Conservation (phyloP, 805 yeast genomes). For the Ogataea allantospora region DNA sequence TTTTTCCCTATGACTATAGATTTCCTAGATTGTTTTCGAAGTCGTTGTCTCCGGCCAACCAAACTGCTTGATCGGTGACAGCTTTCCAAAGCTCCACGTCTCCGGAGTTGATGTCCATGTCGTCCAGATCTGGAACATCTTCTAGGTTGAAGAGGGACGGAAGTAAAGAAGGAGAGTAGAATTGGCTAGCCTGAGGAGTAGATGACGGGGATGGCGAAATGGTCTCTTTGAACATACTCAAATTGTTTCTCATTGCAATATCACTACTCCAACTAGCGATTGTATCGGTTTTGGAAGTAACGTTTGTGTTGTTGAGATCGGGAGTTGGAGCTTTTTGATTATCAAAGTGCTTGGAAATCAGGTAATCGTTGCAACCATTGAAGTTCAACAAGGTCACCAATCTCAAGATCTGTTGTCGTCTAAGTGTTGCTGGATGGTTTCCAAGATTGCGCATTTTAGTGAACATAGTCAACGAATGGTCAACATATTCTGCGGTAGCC, state of each 20-base stretch:
- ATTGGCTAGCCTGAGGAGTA: too few species aligned
- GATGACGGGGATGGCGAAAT: neutral
- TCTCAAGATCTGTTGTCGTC: slow-evolving; percentile 69
- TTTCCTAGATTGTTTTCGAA: slow-evolving; percentile 37
- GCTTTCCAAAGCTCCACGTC: slow-evolving; percentile 71
- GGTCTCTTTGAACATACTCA: neutral
- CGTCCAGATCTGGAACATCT: slow-evolving; percentile 37
- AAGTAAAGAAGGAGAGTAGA: slow-evolving; percentile 30
- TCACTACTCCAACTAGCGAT: slow-evolving; percentile 14
- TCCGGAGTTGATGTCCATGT: slow-evolving; percentile 32
- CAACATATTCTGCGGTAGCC: slow-evolving; percentile 67
- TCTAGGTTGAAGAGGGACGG: slow-evolving; percentile 35
- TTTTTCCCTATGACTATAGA: too few species aligned
- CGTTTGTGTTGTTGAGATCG: slow-evolving; percentile 21
- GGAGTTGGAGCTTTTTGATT: slow-evolving; percentile 32
- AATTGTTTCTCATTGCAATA: neutral
- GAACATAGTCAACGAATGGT: slow-evolving; percentile 67
- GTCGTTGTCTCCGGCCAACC: slow-evolving; percentile 53
- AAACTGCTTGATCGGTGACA: slow-evolving; percentile 71
- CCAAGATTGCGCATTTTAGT: slow-evolving; percentile 76
- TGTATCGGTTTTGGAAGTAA: neutral
- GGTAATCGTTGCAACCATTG: slow-evolving; percentile 58
- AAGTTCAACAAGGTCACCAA: slow-evolving; percentile 66
- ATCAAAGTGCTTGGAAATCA: slow-evolving; percentile 59
- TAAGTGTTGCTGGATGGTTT: slow-evolving; percentile 74